Evolutionary conservation across 2,329 filamentous ascomycete species (phyloP).

Genomic region (Fusarium nematophilum): DNA sequence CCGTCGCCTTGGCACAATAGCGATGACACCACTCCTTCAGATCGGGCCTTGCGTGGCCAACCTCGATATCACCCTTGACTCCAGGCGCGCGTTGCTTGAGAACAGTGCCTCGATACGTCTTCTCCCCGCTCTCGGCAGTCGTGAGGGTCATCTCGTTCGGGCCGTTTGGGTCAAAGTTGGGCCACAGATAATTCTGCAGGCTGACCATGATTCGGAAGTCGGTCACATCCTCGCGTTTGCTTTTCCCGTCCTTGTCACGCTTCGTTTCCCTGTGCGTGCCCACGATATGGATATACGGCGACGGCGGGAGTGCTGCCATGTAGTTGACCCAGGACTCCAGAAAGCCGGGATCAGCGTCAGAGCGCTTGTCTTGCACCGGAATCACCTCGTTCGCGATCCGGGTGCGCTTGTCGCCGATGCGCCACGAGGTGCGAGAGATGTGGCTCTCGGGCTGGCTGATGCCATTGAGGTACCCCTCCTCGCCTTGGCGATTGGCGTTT

Average conservation of each 20-base stretch:
- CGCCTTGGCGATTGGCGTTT: background rate
- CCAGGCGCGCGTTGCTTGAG: conserved; percentile 28
- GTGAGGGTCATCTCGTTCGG: conserved; percentile 9
- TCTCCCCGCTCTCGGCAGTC: conserved; percentile 30
- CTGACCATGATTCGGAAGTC: conserved; percentile 36
- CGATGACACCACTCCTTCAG: conserved; percentile 39
- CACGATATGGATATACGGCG: conserved; percentile 33
- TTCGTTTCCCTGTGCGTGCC: conserved; percentile 30
- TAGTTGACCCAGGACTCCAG: conserved; percentile 27
- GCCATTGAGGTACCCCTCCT: background rate
- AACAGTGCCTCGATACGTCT: conserved; percentile 38
- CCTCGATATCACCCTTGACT: conserved; percentile 28
- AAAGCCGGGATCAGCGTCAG: conserved; percentile 20
- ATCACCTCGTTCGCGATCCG: conserved; percentile 31
- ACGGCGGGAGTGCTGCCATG: conserved; percentile 25
- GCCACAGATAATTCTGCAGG: conserved; percentile 38
- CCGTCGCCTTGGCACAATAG: conserved; percentile 28
- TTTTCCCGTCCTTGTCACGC: conserved; percentile 32
- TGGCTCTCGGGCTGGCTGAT: conserved; percentile 16
- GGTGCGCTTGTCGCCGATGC: conserved; percentile 30
- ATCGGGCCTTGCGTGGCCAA: conserved; percentile 30
- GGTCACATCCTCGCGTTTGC: conserved; percentile 21
- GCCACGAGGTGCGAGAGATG: conserved; percentile 8
- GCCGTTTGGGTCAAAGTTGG: conserved; percentile 16
- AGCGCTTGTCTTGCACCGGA: conserved; percentile 24